Base-by-base conservation (phyloP, 108 stramenopile genomes). In the Cylindrotheca fusiformis region DNA sequence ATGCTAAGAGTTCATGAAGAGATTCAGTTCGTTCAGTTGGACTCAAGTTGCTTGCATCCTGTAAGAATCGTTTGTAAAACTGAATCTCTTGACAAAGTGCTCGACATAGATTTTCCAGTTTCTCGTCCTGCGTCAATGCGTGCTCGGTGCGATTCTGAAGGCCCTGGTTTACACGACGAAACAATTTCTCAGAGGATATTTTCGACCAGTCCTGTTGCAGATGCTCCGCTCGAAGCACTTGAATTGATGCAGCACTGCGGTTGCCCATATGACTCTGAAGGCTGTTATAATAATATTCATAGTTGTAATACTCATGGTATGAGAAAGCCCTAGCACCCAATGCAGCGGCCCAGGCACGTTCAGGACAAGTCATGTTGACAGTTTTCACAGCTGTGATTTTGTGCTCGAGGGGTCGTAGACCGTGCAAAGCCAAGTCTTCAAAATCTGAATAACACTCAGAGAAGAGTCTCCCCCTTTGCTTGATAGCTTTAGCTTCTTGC, bases 261-360 rank as follows among this genome's bases (percentile, higher is more conserved):
- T 21, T 36, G 0, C 18, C 55, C 10, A 21, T 26, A 4, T 20
- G 46, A 19, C 22, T n/a, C 30, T 58, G 49, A n/a, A 74, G n/a
- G 6, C 19, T 60, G 10, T 50, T 74, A 60, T 63, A 74, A 50
- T 74, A 74, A 32, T 74, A 54, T 55, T 74, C 72, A 49, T 74
- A 74, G 52, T 74, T 74, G 58, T 74, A 74, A 63, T 63, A 74
- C 31, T 74, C 72, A 57, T 74, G 72, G 25, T 74, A 74, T 1
- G 72, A 74, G 57, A 74, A 67, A 29, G 64, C 60, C 24, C 72
- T 52, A 3, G 32, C 72, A 2, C 72, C 72, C 53, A 74, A 25
- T 4, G 59, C 52, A 1, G 72, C 72, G 2, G 72, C 72, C 72
- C 65, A 74, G 1, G 72, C 72, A 21, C 72, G 72, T 55, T 74